Conservation (phyloP, 2,329 filamentous ascomycete genomes). For the Rhynchosporium graminicola region DNA sequence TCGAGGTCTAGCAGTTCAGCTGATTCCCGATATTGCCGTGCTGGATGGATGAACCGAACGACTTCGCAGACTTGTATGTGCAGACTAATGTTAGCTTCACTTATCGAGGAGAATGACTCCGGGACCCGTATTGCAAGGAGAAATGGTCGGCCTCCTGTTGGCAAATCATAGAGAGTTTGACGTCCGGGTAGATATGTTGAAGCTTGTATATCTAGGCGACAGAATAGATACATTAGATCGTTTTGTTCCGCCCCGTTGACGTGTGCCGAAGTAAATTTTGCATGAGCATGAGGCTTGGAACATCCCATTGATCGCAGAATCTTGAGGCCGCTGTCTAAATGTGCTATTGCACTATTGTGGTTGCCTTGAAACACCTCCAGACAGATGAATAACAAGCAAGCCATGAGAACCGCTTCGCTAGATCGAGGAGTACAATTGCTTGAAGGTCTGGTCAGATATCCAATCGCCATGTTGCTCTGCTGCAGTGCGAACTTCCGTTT, state of each 20-base stretch:
- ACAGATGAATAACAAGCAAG: constrained; percentile 63
- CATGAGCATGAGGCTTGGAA: neutral
- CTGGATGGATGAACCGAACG: constrained; percentile 1
- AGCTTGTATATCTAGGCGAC: constrained; percentile 14
- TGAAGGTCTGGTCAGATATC: constrained; percentile 47
- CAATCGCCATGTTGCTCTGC: constrained; percentile 30
- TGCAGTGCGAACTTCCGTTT: constrained; percentile 44
- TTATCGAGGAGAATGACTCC: neutral
- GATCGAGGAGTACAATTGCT: constrained; percentile 45
- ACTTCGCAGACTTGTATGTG: neutral
- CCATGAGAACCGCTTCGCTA: constrained; percentile 57
- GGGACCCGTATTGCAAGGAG: neutral
- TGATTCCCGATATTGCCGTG: constrained; percentile 4
- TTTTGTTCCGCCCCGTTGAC: constrained; percentile 6
- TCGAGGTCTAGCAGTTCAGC: neutral
- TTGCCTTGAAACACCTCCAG: constrained; percentile 49
- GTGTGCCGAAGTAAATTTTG: neutral
- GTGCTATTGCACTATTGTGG: constrained; percentile 27
- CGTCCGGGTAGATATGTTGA: constrained; percentile 22
- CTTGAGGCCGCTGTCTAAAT: constrained; percentile 30
- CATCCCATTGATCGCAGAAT: constrained; percentile 29
- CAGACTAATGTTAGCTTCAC: constrained; percentile 3
- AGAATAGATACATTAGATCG: constrained; percentile 12
- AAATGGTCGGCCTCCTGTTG: neutral
- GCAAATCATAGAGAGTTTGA: neutral